Conservation (phyloP, 805 yeast species). For the Phaffomyces antillensis region DNA sequence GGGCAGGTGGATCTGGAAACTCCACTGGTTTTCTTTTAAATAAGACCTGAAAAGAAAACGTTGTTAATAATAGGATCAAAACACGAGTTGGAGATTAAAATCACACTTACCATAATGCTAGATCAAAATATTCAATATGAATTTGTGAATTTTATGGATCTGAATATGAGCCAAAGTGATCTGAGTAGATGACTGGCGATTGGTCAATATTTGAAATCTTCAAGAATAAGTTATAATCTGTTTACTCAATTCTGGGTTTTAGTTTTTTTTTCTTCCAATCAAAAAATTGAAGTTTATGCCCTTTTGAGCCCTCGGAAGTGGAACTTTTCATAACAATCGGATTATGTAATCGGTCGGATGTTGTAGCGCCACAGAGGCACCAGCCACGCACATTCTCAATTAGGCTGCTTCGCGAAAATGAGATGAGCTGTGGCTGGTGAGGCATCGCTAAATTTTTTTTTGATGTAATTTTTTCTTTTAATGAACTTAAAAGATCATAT, state of each 20-base stretch:
- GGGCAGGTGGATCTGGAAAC: conserved; percentile 46
- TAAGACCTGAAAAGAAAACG: conserved; percentile 44
- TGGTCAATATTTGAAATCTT: too few relatives aligned
- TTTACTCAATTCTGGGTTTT: too few relatives aligned
- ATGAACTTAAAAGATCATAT: neutral
- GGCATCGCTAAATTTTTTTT: conserved; percentile 5
- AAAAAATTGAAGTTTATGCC: conserved; percentile 1
- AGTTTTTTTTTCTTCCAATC: neutral
- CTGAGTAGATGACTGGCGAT: too few relatives aligned
- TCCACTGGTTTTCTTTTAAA: conserved; percentile 68
- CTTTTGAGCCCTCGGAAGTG: neutral
- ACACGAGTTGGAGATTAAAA: neutral
- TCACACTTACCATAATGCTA: neutral
- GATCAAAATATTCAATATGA: neutral
- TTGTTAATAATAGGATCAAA: conserved; percentile 5
- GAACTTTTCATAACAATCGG: neutral
- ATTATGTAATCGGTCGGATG: neutral
- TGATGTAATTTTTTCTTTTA: too few relatives aligned
- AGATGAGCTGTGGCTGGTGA: conserved; percentile 1
- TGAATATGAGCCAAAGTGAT: too few relatives aligned
- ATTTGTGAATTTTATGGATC: neutral
- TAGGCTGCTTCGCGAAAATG: neutral
- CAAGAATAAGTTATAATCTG: too few relatives aligned
- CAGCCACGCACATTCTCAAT: neutral
- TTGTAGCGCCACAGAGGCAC: neutral